Evolutionary conservation across 1,284 basidiomycete genomes (phyloP).

Genomic region (Anthracocystis panici-leucophaei): DNA sequence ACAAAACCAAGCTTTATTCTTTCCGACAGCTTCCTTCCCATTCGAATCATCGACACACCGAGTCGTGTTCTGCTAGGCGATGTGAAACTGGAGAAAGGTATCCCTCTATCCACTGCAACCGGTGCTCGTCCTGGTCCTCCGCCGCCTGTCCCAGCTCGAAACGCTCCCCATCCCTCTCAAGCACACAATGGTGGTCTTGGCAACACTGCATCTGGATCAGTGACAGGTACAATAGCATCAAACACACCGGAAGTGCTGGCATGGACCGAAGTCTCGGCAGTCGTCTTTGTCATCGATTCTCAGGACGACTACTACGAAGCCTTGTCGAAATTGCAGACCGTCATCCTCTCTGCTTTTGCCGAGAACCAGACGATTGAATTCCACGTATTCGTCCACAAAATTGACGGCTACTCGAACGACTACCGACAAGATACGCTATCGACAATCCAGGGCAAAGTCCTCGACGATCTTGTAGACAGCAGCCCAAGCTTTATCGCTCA

Average conservation of each 20-base stretch:
- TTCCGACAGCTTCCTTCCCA: conserved; percentile 84
- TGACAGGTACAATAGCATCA: conserved; percentile 4
- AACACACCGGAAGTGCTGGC: conserved; percentile 26
- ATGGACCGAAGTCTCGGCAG: conserved; percentile 66
- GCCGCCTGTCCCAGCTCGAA: conserved; percentile 38
- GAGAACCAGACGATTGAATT: conserved; percentile 84
- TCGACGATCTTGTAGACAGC: conserved; percentile 63
- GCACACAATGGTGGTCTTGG: neutral
- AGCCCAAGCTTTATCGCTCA: conserved; percentile 52
- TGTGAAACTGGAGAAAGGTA: conserved; percentile 38
- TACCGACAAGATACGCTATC: conserved; percentile 76
- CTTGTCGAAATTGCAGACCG: conserved; percentile 76
- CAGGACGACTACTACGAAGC: conserved; percentile 78
- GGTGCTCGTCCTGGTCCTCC: conserved; percentile 30
- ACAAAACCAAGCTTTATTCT: conserved; percentile 37
- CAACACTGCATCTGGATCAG: conserved; percentile 1
- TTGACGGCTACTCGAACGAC: conserved; percentile 90
- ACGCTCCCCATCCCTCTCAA: conserved; percentile 12
- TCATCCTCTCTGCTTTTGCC: conserved; percentile 72
- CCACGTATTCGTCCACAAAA: conserved; percentile 96
- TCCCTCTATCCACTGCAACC: conserved; percentile 27
- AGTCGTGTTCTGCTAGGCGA: conserved; percentile 75
- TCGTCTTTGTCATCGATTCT: conserved; percentile 97
- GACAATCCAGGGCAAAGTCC: conserved; percentile 64
- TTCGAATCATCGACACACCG: conserved; percentile 96